A percentile compares a stretch with the other conserved stretches of the same genome.
phyloP scores from a whole-genome alignment of 176 grass and related monocot genomes.

The Raddia guianensis region DNA sequence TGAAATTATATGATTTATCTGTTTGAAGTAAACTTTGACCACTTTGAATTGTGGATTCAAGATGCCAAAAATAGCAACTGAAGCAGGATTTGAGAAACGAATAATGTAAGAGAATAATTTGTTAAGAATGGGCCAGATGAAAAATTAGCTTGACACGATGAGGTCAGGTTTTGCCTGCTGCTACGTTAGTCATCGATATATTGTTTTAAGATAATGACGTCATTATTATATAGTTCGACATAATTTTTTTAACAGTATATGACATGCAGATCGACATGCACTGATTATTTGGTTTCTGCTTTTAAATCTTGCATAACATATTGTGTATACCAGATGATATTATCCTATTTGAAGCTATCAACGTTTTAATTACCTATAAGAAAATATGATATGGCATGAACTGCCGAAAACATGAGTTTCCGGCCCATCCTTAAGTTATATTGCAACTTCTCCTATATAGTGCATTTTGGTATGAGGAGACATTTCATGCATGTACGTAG shows the following conservation, averaged over 20 bases:
- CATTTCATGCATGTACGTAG: neutral
- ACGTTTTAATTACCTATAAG: no score
- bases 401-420: neutral
- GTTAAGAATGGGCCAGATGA: neutral
- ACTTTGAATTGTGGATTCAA: no score
- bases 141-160: neutral
- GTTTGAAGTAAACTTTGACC: no score
- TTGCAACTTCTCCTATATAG: neutral
- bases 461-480: neutral
- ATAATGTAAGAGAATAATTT: no score
- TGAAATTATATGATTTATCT: no score
- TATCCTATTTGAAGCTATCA: neutral
- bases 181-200: no score
- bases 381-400: no score
- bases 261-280: neutral
- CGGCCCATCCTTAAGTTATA: neutral
- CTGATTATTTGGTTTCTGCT: neutral
- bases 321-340: neutral
- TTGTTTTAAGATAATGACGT: no score
- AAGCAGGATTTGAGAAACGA: no score
- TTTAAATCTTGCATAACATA: no score
- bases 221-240: neutral
- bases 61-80: no score
- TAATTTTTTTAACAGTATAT: neutral
- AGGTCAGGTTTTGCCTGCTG: neutral